Percentiles rank a stretch among this genome's conserved stretches.
Evolutionary conservation across 2,329 filamentous ascomycete species (phyloP).

Genomic region (Fusarium scirpi): DNA sequence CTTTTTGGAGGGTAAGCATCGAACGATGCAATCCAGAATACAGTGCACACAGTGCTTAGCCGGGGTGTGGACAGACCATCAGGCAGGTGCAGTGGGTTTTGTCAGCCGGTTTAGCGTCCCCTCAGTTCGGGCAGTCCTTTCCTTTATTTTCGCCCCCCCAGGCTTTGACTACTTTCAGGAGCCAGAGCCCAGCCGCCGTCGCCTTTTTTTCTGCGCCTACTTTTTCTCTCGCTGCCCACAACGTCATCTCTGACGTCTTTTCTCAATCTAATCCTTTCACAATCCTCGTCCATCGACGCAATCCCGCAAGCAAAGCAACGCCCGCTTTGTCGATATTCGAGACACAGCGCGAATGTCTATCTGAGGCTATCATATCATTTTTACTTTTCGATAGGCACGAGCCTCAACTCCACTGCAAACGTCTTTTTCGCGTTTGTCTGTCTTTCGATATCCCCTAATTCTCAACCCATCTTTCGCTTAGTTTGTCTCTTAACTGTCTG

Average conservation of each 20-base stretch:
- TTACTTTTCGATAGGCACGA: conserved; percentile 36
- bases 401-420: conserved; percentile 44
- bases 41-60: conserved; percentile 36
- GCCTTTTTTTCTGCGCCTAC: conserved; percentile 53
- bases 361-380: conserved; percentile 15
- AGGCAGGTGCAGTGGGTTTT: conserved; percentile 26
- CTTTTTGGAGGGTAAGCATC: conserved; percentile 40
- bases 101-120: conserved; percentile 35
- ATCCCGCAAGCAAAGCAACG: conserved; percentile 48
- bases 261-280: conserved; percentile 54
- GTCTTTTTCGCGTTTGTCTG: conserved; percentile 23
- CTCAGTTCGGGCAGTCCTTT: conserved; percentile 26
- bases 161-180: conserved; percentile 43
- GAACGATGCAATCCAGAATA: conserved; percentile 44
- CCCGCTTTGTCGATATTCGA: conserved; percentile 43
- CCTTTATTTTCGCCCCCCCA: conserved; percentile 37
- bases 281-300: conserved; percentile 51
- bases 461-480: conserved; percentile 29
- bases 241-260: conserved; percentile 64
- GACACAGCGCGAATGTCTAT: conserved; percentile 40
- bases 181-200: conserved; percentile 50
- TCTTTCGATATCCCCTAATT: conserved; percentile 32
- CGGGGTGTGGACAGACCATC: not conserved
- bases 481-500: conserved; percentile 21
- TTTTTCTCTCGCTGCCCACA: conserved; percentile 53